Evolutionary conservation across 257 asterid genomes (phyloP).

Genomic region (Parsonsia alboflavescens): DNA sequence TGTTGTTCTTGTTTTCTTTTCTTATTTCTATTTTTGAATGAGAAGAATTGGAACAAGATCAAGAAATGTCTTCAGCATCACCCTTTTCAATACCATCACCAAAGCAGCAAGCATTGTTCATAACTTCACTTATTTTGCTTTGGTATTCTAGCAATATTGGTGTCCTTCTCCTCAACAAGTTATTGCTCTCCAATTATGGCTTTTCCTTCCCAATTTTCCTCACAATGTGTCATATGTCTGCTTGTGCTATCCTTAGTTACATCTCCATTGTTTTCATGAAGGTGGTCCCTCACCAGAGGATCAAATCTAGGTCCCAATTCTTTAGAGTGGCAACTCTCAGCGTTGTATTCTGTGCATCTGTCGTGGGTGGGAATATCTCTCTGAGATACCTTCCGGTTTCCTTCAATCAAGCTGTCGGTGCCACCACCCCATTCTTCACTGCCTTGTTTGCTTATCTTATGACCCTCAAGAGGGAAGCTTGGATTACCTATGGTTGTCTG

Average conservation of each 20-base stretch:
- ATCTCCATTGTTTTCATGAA: constrained; percentile 67
- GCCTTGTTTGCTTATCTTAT: constrained; percentile 81
- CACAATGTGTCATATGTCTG: constrained; percentile 98
- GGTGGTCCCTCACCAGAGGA: constrained; percentile 70
- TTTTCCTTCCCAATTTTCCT: constrained; percentile 78
- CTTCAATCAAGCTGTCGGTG: constrained; percentile 95
- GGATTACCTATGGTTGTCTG: constrained; percentile 76
- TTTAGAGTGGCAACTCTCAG: constrained; percentile 67
- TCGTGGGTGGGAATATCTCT: constrained; percentile 92
- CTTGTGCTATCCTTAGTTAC: constrained; percentile 89
- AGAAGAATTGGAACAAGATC: constrained; percentile 7
- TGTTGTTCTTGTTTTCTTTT: not conserved
- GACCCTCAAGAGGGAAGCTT: constrained; percentile 74
- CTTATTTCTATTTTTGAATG: not conserved
- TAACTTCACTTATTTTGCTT: constrained; percentile 45
- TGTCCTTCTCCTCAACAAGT: constrained; percentile 87
- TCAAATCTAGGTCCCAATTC: constrained; percentile 78
- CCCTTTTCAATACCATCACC: constrained; percentile 34
- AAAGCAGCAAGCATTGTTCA: constrained; percentile 44
- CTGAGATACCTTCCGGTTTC: constrained; percentile 74
- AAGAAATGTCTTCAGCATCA: constrained; percentile 21
- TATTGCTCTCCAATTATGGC: constrained; percentile 77
- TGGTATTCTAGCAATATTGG: constrained; percentile 93
- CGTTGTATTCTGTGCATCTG: constrained; percentile 85
- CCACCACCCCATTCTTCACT: constrained; percentile 93